Evolutionary conservation across 2,329 filamentous ascomycete genomes (phyloP).

Genomic region (Exophiala lecanii-corni): DNA sequence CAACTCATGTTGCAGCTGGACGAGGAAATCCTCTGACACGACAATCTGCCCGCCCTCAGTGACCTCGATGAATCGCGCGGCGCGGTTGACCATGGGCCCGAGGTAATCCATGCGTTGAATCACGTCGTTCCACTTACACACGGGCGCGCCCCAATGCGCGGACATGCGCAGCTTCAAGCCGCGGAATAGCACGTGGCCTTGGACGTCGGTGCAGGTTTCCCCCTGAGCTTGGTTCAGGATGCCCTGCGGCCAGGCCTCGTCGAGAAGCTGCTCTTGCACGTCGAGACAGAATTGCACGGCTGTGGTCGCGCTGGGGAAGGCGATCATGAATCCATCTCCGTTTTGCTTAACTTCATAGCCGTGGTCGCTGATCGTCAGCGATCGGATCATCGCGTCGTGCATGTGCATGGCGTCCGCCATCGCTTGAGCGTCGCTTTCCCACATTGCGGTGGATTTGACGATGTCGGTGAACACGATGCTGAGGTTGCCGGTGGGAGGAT

Average conservation of each 20-base stretch:
- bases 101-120: constrained; percentile 25
- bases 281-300: constrained; percentile 25
- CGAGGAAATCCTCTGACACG: constrained; percentile 21
- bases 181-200: constrained; percentile 20
- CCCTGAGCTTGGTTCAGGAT: constrained; percentile 19
- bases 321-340: constrained; percentile 27
- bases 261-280: constrained; percentile 22
- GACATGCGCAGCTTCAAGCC: constrained; percentile 23
- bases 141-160: constrained; percentile 23
- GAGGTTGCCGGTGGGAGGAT: constrained; percentile 15
- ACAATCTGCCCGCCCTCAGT: constrained; percentile 24
- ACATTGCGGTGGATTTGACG: constrained; percentile 25
- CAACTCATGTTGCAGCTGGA: constrained; percentile 16
- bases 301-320: constrained; percentile 18
- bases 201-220: constrained; percentile 14
- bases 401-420: constrained; percentile 23
- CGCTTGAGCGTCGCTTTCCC: constrained; percentile 20
- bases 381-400: constrained; percentile 22
- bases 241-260: constrained; percentile 19
- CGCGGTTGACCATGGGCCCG: constrained; percentile 24
- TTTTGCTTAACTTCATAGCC: constrained; percentile 28
- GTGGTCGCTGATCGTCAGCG: constrained; percentile 12
- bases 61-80: constrained; percentile 23
- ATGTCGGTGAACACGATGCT: constrained; percentile 27
- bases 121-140: constrained; percentile 24